A percentile compares a stretch with the other conserved stretches of the same genome.
phyloP scores from a whole-genome alignment of 2,329 filamentous ascomycete species.

The Ambrosiella beaveri region DNA sequence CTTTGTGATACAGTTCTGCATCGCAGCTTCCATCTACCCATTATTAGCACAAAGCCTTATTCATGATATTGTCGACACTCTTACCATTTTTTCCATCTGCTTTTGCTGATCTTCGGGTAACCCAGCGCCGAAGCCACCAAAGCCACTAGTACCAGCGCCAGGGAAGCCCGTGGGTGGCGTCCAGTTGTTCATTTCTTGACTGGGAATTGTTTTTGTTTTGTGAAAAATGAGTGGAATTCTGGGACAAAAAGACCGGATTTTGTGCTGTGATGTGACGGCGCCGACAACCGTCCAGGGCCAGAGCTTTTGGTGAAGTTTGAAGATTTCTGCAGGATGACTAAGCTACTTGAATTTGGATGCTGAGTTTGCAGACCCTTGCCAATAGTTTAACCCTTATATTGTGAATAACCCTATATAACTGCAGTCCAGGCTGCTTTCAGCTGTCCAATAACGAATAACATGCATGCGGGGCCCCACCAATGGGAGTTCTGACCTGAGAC shows the following conservation, averaged over 20 bases:
- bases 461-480: too few species aligned
- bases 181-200: slow-evolving; percentile 1
- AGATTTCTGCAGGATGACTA: background rate
- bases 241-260: background rate
- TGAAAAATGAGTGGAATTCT: too few species aligned
- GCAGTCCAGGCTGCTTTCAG: too few species aligned
- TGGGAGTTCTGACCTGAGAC: too few species aligned
- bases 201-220: background rate
- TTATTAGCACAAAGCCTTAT: background rate
- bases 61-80: background rate
- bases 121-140: background rate
- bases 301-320: background rate
- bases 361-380: background rate
- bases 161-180: slow-evolving; percentile 5
- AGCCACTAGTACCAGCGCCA: background rate
- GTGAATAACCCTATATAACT: too few species aligned
- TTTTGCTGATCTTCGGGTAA: slow-evolving; percentile 14
- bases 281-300: background rate
- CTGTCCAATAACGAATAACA: too few species aligned
- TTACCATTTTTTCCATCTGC: slow-evolving; percentile 14
- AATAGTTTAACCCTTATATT: too few species aligned
- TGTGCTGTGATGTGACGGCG: background rate
- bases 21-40: slow-evolving; percentile 55
- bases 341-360: background rate
- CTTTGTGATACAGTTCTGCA: slow-evolving; percentile 88